Base-by-base conservation (phyloP, 139 green algal genomes). In the Chlorokybus atmophyticus region DNA sequence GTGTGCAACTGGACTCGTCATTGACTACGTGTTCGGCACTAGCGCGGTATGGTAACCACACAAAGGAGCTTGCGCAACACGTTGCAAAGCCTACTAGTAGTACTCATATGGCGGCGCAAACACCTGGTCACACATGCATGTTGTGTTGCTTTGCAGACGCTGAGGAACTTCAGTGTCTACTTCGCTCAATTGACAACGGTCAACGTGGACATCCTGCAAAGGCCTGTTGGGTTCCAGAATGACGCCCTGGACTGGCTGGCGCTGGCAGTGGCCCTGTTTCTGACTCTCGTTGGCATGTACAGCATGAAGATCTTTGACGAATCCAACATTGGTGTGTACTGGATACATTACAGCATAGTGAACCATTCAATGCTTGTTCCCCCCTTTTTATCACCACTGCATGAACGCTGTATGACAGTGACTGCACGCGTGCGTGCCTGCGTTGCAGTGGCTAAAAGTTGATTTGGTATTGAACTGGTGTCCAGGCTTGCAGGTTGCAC, bases 91-190 rank as follows among this genome's bases (percentile, higher is more conserved):
- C 39, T 19, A 47, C 39, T 47, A 19, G 19, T 47, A n/a, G 19
- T 47, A 19, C 38, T 17, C 38, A 21, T 17, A 47, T 14, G 14
- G 14, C 14, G 14, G 14, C 17, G 14, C 14, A 21, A 21, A 47
- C 14, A 47, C 14, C 38, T 21, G 17, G 38, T 47, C 38, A 47
- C 17, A 21, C 14, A 47, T 14, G 14, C 38, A 47, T 17, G 14
- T 17, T 14, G 38, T 47, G 38, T 14, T 21, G 14, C 17, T 14
- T 14, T 47, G 38, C 44, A 53, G 44, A 32, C 55, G 32, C n/a
- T 56, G 8, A 31, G 54, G 26, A 61, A 61, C 8, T 61, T 61
- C 54, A 61, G 54, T 14, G 54, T 61, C 32, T 61, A 61, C 54
- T 61, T 61, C 5, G 26, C 54, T 31, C 23, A 61, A 10, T 14